Conservation (phyloP, 106 monocot species). For the Dactylorhiza incarnata region DNA sequence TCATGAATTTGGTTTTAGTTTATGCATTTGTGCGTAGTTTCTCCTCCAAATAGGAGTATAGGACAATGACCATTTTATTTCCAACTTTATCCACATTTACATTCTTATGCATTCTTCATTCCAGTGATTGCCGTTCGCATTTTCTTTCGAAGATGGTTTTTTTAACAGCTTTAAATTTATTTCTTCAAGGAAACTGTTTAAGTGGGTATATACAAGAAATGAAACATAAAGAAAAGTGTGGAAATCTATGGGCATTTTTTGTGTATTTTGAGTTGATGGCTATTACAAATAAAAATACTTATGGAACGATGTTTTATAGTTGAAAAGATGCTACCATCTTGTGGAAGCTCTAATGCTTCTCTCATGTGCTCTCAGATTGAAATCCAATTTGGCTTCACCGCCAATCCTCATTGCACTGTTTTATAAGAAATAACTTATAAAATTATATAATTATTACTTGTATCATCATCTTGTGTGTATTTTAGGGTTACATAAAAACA, state of each 20-base stretch:
- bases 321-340: background rate
- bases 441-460: no score
- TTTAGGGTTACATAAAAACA: no score
- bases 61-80: no score
- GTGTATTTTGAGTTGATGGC: background rate
- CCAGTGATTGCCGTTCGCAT: no score
- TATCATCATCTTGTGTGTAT: no score
- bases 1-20: no score
- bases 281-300: background rate
- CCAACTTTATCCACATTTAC: no score
- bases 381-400: constrained; percentile 22
- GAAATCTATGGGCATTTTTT: background rate
- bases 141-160: background rate
- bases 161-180: background rate
- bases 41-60: no score
- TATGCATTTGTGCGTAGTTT: no score
- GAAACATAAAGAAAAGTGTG: background rate
- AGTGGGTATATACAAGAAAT: background rate
- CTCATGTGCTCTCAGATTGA: background rate
- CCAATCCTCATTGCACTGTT: no score
- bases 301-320: background rate
- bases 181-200: background rate
- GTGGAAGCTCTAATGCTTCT: background rate
- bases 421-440: no score
- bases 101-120: no score